Base-by-base conservation (phyloP, 192 early-diverging fungal species). In the Coemansia sp. region DNA sequence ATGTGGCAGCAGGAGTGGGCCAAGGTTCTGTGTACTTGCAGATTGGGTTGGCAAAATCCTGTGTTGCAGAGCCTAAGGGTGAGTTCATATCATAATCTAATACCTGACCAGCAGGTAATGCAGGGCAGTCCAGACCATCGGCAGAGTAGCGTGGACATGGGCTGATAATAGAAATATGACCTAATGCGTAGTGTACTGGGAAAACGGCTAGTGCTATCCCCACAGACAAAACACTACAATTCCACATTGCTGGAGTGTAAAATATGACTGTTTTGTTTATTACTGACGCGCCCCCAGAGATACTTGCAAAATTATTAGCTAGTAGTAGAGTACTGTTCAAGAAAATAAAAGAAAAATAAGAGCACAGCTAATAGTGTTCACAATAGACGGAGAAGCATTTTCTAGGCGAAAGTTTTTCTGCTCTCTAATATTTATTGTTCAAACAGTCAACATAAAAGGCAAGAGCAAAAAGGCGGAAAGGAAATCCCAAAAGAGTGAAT, bases 11-110 rank as follows among this genome's bases (percentile, higher is more conserved):
- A 11, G 74, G 69, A 1, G 48, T 63, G 2, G 70, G 59, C 47
- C 66, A 79, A 2, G 84, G 74, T 7, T 67, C 67, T 7, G 69
- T 61, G 40, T 72, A 58, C 56, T 72, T 78, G 79, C 84, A 76
- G 40, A 71, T 61, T 58, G 60, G 68, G 52, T 48, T 54, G 1
- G 57, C 9, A n/a, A 18, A 38, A 42, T 63, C 73, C 11, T 53
- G 21, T 16, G 48, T 48, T 44, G 66, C 63, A 0, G 63, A 62
- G 58, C 64, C 63, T 16, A 75, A 66, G 3, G 73, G 67, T 1
- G 43, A 40, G 47, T 76, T 82, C 44, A 87, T 69, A 26, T 77
- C 56, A 3, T 16, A 26, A 19, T 87, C 86, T 10, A 70, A 42
- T 5, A 39, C 10, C 56, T 85, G 66, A 39, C 82, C 82, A 1